Evolutionary conservation across 148 eudicot genomes (phyloP).

Genomic region (Beta vulgaris): DNA sequence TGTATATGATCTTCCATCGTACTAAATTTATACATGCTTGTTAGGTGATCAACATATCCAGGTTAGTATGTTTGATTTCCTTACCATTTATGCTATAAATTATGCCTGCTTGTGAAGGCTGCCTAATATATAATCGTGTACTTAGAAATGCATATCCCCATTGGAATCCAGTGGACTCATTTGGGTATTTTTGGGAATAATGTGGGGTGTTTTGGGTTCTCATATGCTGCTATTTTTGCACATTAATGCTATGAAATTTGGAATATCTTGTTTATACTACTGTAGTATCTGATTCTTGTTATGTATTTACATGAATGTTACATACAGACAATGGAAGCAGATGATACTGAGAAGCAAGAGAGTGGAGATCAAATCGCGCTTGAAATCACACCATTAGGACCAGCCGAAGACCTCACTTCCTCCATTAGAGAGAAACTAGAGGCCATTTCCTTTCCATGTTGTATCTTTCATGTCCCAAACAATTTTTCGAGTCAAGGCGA

Average conservation of each 20-base stretch:
- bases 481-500: slow-evolving; percentile 16
- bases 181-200: too few relatives aligned
- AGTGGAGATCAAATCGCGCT: slow-evolving; percentile 25
- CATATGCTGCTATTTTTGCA: neutral
- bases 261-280: neutral
- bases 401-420: slow-evolving; percentile 18
- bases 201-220: too few relatives aligned
- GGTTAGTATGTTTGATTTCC: neutral
- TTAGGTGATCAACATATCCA: neutral
- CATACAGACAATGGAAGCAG: slow-evolving; percentile 24
- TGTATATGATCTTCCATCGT: neutral
- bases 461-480: slow-evolving; percentile 35
- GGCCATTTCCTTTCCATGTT: slow-evolving; percentile 25
- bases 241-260: neutral
- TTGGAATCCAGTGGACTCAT: too few relatives aligned
- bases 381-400: slow-evolving; percentile 32
- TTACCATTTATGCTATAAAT: neutral
- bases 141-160: too few relatives aligned
- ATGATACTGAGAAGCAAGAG: neutral
- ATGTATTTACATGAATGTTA: neutral
- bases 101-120: neutral
- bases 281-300: neutral
- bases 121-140: neutral
- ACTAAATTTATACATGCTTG: neutral
- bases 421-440: slow-evolving; percentile 39